Percentiles rank a stretch among this genome's conserved stretches.
Conservation (phyloP, 345 rosid genomes). For the Populus deltoides region DNA sequence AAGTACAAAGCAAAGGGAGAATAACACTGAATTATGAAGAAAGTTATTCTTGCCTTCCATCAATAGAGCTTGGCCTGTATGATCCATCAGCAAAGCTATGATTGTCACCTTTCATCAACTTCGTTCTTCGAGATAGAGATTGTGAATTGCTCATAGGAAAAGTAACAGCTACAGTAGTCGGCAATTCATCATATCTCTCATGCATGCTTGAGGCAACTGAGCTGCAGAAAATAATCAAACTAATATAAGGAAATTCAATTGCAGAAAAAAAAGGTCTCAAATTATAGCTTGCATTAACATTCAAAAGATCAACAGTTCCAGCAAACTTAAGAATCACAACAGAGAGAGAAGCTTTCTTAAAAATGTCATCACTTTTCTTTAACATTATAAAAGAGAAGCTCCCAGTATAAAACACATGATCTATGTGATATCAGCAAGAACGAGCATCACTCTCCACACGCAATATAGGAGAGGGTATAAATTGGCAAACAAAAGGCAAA, state of each 20-base stretch:
- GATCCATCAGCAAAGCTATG: conserved; percentile 74
- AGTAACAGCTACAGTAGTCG: conserved; percentile 75
- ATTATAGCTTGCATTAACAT: neutral
- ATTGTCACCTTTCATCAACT: conserved; percentile 71
- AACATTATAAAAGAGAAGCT: neutral
- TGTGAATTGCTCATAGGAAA: conserved; percentile 63
- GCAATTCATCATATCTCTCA: conserved; percentile 88
- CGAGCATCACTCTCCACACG: neutral
- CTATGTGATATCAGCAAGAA: neutral
- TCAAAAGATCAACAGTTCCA: neutral
- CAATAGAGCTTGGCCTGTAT: conserved; percentile 55
- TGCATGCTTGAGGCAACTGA: conserved; percentile 66
- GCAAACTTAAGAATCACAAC: neutral
- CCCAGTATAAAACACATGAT: conserved; percentile 17
- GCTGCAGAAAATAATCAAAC: conserved; percentile 56
- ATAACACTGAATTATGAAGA: neutral
- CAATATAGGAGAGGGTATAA: neutral
- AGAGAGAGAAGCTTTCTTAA: neutral
- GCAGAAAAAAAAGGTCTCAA: neutral
- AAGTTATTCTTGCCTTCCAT: conserved; percentile 60
- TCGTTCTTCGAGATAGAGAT: conserved; percentile 88
- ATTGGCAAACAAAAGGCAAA: neutral
- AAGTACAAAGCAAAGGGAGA: neutral
- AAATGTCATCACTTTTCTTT: neutral
- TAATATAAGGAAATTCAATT: conserved; percentile 12